Evolutionary conservation across 1,284 basidiomycete species (phyloP), one percentile per base, ranked within the genome.

Genomic region (Stygiomarasmius scandens): DNA sequence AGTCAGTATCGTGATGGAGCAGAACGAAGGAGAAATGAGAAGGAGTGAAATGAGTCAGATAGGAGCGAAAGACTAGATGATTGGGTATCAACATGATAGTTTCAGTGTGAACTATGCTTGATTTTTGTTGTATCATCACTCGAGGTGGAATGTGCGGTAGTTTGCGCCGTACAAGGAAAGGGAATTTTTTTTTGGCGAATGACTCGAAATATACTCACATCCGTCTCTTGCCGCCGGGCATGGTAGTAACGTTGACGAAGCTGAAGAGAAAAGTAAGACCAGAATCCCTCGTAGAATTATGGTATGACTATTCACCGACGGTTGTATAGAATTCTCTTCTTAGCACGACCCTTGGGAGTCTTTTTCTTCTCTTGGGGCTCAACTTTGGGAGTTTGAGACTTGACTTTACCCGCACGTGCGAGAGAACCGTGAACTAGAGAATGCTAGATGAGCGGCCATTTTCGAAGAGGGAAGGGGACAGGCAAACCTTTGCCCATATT

Each of bases 321-420:
- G 82, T 95, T 95, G 86, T 96, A 97, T 68, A 96, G 80, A 61
- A 94, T 83, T 67, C 95, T 86, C 87, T 97, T 97, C n/a, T 96
- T 94, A 64, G 95, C 95, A 74, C 95, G 93, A 68, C 95, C 95
- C 82, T 92, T 96, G 63, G 93, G 93, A 46, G 80, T 84, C 89
- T 96, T 96, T 87, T 95, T 95, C 90, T 96, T 97, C 84, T 97
- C 95, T 82, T 96, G 93, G 78, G 91, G 88, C 74, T 96, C 95
- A 74, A 96, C 95, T 81, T 96, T 96, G 70, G 96, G 96, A 72
- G 89, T 91, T 81, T 97, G 95, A 70, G 92, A 93, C 84, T 94
- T 97, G 87, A 98, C 96, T 89, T 98, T 98, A 80, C 95, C 96
- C 78, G 95, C 96, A 88, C 96, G 96, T 79, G 96, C 96, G 82